Base-by-base conservation (phyloP, 805 yeast genomes). In the Starmerella sp. region DNA sequence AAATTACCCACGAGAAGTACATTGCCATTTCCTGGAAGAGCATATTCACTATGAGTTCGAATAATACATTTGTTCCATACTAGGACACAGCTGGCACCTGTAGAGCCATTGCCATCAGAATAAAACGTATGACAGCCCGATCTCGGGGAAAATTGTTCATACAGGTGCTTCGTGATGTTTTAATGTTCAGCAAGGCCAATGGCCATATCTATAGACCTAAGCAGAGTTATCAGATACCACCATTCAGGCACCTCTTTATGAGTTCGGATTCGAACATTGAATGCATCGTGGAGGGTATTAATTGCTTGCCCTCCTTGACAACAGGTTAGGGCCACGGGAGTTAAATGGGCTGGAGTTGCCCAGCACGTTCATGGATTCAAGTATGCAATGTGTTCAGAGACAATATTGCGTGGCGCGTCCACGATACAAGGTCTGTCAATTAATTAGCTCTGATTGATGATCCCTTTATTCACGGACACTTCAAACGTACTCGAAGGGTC, bases 201-300 rank as follows among this genome's bases (percentile, higher is more conserved):
- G 65, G 75, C 73, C 54, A 80, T 69, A 1, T 70, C 69, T 32
- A 65, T 73, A 67, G 75, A 67, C 44, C 77, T 67, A 2, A 72
- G 59, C 10, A 80, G 69, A 32, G 82, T 71, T 13, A 64, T 37
- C 28, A 73, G 52, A 57, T 74, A 78, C 85, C 87, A 81, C 83
- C 83, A 81, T 57, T 80, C 84, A 1, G 91, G 91, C 32, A 81
- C 86, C 59, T 83, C 87, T 39, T 75, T 75, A 66, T 83, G 83
- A 48, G 70, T 69, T 41, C 65, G 62, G 79, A 59, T 71, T 59
- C 67, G 80, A 65, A 79, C 79, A 67, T 75, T 50, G 48, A 58
- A 60, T 2, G 59, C 31, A 46, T 56, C 54, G 7, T 49, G n/a
- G 39, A 52, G 47, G 14, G 37, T 41, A 38, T 51, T 44, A 76